Conservation (phyloP, 805 yeast species). For the Yamadazyma takamatsuzukensis region DNA sequence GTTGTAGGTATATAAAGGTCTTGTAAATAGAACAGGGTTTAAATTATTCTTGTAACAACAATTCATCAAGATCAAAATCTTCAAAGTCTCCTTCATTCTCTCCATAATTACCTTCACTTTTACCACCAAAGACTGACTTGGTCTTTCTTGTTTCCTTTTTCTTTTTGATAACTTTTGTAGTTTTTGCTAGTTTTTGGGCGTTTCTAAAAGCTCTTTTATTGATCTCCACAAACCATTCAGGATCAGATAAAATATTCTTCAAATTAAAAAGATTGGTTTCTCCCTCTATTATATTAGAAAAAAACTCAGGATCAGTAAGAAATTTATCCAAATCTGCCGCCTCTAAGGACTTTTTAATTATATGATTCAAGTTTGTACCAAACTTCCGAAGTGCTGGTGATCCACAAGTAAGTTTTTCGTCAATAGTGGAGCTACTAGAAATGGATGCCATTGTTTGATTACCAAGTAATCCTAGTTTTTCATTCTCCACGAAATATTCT, state of each 20-base stretch:
- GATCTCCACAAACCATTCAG: conserved; percentile 16
- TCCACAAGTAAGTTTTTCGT: conserved; percentile 19
- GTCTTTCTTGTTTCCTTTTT: background rate
- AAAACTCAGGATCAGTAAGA: conserved; percentile 21
- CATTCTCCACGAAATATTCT: conserved; percentile 11
- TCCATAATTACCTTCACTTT: conserved; percentile 22
- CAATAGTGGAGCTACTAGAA: conserved; percentile 4
- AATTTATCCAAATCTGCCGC: conserved; percentile 17
- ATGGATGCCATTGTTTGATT: conserved; percentile 7
- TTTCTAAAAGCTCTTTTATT: conserved; percentile 10
- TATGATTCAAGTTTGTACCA: conserved; percentile 20
- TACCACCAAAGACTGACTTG: conserved; percentile 19
- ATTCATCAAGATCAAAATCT: conserved; percentile 21
- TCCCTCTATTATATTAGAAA: conserved; percentile 17
- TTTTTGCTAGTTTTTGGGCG: conserved; percentile 20
- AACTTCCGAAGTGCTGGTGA: conserved; percentile 31
- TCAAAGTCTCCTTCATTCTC: conserved; percentile 12
- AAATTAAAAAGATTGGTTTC: conserved; percentile 31
- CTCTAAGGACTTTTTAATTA: conserved; percentile 19
- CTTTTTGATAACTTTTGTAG: conserved; percentile 6
- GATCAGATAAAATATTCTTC: conserved; percentile 17
- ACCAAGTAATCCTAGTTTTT: conserved; percentile 11
- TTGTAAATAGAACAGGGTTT: no score
- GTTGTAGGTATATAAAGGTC: conserved; percentile 13
- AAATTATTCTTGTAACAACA: conserved; percentile 4